Evolutionary conservation across 139 green algal genomes (phyloP), one percentile per base, ranked within the genome.

Genomic region (Picochlorum sp.): DNA sequence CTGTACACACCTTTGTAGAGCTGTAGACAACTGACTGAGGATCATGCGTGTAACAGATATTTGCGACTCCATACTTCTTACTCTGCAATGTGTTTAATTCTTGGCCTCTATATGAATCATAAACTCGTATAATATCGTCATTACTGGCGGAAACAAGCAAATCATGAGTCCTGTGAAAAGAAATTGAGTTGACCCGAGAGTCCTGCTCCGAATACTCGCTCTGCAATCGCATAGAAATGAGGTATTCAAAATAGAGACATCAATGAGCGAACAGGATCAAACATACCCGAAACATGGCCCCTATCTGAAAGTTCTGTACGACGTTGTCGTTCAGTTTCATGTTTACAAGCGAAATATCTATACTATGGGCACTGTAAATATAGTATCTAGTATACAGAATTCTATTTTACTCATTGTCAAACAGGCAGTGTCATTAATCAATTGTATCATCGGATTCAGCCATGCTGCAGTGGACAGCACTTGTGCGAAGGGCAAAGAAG

Each of bases 81-180:
- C 70, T 88, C 69, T 76, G 75, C 11, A 96, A 49, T 6, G 66
- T 78, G 37, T 86, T 83, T 20, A 72, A 41, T 30, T 51, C 24
- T 18, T 20, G 34, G 38, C 75, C 84, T 1, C 64, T 65, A 14
- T 79, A 61, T 14, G 83, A 92, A 81, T 92, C 81, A 72, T 92
- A 95, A 4, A 96, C 9, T 3, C 75, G 70, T 41, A 97, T 90
- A 10, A 72, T 68, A 62, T 96, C 86, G 63, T 97, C 91, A 44
- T 95, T 83, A 3, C 74, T 66, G 10, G 74, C 85, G 20, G 86
- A 88, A 6, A 96, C 81, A 6, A 97, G 76, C 24, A 95, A 70
- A 67, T 96, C 87, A 31, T 89, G 75, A 9, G 75, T 87, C 9
- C 83, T 67, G 66, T 95, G 89, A 58, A 96, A 96, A 57, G 90